A percentile compares a stretch with the other conserved stretches of the same genome.
Conservation (phyloP, 352 stramenopile species). For the Globisporangium parvum region DNA sequence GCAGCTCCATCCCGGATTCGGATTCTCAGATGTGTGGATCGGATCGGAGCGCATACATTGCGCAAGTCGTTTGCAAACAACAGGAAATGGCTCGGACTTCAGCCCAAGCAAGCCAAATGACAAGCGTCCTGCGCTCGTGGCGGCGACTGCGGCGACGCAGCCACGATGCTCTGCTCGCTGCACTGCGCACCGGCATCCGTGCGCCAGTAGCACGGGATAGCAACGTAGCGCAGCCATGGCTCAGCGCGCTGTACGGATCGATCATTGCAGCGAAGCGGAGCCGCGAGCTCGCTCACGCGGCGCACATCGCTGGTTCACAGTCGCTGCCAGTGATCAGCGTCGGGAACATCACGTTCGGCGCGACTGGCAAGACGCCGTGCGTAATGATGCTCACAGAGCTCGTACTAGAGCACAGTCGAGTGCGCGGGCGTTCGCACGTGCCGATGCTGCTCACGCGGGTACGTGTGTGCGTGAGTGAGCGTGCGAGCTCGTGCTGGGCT, state of each 20-base stretch:
- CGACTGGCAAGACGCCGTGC: constrained; percentile 69
- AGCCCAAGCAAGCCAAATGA: not conserved
- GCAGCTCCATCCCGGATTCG: constrained; percentile 28
- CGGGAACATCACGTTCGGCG: constrained; percentile 66
- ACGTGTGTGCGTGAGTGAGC: constrained; percentile 3
- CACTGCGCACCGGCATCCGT: constrained; percentile 16
- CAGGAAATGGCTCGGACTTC: not conserved
- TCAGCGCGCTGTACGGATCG: constrained; percentile 36
- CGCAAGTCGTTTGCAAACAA: not conserved
- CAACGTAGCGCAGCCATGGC: constrained; percentile 14
- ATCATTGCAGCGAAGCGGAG: constrained; percentile 27
- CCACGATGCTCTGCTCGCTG: constrained; percentile 22
- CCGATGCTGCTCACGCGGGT: constrained; percentile 52
- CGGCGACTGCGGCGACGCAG: constrained; percentile 18
- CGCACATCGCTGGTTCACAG: constrained; percentile 20
- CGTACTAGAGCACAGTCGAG: constrained; percentile 2
- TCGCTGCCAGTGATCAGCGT: constrained; percentile 51
- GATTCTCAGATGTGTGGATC: not conserved
- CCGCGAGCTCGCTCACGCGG: constrained; percentile 14
- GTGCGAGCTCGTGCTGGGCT: no score
- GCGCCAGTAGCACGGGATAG: not conserved
- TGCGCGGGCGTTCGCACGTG: not conserved
- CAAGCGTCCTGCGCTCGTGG: not conserved
- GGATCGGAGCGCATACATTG: not conserved
- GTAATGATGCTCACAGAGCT: constrained; percentile 35